phyloP scores from a whole-genome alignment of 257 asterid genomes.

The Rehmannia glutinosa region DNA sequence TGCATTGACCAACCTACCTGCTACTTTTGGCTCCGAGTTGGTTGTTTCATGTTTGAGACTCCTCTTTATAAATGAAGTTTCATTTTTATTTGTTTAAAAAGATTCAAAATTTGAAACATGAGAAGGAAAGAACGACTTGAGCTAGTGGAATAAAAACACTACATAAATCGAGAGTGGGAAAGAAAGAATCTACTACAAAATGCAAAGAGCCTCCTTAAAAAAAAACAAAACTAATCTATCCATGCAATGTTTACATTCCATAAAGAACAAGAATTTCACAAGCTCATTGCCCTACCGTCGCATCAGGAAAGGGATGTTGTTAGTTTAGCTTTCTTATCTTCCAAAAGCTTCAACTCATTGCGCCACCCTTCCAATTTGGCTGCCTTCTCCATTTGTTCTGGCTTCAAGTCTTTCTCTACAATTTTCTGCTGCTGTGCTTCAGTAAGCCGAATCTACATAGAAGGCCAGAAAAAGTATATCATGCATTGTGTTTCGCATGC shows the following conservation, averaged over 20 bases:
- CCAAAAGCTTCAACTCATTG: conserved; percentile 77
- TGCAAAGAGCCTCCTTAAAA: background rate
- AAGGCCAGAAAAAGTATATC: background rate
- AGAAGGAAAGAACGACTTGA: too few relatives aligned
- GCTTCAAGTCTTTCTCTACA: conserved; percentile 50
- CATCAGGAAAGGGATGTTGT: conserved; percentile 19
- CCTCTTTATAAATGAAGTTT: too few relatives aligned
- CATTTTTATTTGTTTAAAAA: too few relatives aligned
- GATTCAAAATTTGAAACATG: too few relatives aligned
- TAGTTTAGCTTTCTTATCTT: conserved; percentile 57
- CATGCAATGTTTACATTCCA: conserved; percentile 7
- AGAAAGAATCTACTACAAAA: background rate
- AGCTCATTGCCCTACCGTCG: conserved; percentile 4
- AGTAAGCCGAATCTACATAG: conserved; percentile 62
- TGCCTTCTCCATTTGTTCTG: conserved; percentile 78
- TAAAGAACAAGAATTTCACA: conserved; percentile 21
- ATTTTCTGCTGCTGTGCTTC: conserved; percentile 84
- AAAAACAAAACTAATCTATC: background rate
- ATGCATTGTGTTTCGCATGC: background rate
- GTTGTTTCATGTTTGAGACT: too few relatives aligned
- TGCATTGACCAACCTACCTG: too few relatives aligned
- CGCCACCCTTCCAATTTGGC: conserved; percentile 86
- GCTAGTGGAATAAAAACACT: background rate
- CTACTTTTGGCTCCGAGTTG: too few relatives aligned
- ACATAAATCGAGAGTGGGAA: background rate